Base-by-base conservation (phyloP, 306 rosid species). In the Spatholobus suberectus region DNA sequence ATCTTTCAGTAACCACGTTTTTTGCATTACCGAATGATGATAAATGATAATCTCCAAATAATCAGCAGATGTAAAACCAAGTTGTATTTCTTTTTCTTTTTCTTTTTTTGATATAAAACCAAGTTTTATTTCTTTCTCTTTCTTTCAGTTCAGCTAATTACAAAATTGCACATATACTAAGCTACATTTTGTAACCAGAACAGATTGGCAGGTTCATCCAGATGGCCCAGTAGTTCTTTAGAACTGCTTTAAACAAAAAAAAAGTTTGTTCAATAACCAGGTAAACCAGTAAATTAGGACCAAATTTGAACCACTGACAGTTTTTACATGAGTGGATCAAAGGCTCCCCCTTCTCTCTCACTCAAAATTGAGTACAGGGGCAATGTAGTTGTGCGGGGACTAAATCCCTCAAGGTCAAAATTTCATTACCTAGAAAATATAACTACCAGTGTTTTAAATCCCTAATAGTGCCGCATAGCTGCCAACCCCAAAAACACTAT, bases 271-370 rank as follows among this genome's bases (percentile, higher is more conserved):
- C 12, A 52, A 37, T 37, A 49, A 17, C 21, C 15, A 69, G 0
- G 70, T 11, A 38, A 38, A 57, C 10, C 21, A 68, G 29, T 41
- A 58, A 69, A 51, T 55, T 12, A 40, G 77, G 70, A 69, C 35
- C 20, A 55, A 23, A 40, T 11, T 11, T 0, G 73, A 77, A 62
- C 24, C 69, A 40, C 58, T 6, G 21, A 8, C 37, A 44, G 49
- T 8, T 81, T 35, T 57, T 6, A 55, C 14, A 2, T 1, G 5
- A 73, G n/a, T 20, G 10, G 66, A 49, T 81, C 10, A 24, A 32
- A 61, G 44, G 32, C 41, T 5, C 59, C 47, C 70, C 43, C 61
- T 81, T 47, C 61, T 72, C 78, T 18, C 73, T 18, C 73, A 14
- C 32, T 34, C 17, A 72, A 70, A 72, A 44, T 44, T 29, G 5